Base-by-base conservation (phyloP, 805 yeast genomes). In the Starmerella bombi region DNA sequence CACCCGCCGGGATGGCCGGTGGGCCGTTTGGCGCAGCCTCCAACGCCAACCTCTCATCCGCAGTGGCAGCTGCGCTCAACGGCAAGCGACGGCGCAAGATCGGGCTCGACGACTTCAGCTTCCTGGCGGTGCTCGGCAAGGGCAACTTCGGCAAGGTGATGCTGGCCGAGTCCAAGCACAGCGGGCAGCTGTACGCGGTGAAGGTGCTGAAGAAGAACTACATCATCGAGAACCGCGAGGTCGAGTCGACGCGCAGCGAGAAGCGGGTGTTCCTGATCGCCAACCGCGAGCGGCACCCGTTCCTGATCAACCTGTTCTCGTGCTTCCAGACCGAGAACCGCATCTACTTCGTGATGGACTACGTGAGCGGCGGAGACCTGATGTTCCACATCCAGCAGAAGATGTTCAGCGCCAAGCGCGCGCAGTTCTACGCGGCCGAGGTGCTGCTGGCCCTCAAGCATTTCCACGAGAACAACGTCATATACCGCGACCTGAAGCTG, bases 311-410 rank as follows among this genome's bases (percentile, higher is more conserved):
- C 53, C 66, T 91, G 47, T 88, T 78, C 58, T 91, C 95, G 56
- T 86, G 96, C 54, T 91, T 91, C 71, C 99, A 91, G 63, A 91
- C 98, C 0, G 98, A 91, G 51, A 91, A 93, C 58, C 75, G 98
- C 57, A 81, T 91, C 32, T 91, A 91, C 60, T 91, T 91, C 64
- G 98, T 93, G 14, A 91, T 91, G 99, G 97, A 91, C 60, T 91
- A 85, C 57, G 79, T 91, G 38, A 77, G 93, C 17, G 99, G 98
- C 44, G 99, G 99, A 60, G 99, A 91, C 64, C 71, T 91, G 56
- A 91, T 91, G 98, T 86, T 95, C 93, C 99, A 91, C 59, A 93
- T 91, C 54, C 98, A 91, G 62, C 83, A 84, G 55, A 80, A 81
- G 44, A 72, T 88, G 54, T 80, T 91, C 56, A 77, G 94, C 2